Evolutionary conservation across 78 protist species (phyloP).

Genomic region (Ministeria vibrans): DNA sequence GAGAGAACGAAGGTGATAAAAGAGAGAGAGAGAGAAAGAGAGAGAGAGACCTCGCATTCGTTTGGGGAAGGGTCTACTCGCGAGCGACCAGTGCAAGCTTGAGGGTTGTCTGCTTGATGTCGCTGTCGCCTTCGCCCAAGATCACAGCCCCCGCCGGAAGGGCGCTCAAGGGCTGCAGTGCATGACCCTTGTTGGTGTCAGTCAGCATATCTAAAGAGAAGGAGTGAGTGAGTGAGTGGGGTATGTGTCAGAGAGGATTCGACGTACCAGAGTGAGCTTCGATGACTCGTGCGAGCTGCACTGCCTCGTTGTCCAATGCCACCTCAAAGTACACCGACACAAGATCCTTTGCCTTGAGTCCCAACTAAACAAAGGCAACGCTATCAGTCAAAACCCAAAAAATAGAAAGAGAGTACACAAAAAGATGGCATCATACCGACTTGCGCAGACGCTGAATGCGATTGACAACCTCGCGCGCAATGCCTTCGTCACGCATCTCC

Average conservation of each 20-base stretch:
- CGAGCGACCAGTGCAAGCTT: too few relatives aligned
- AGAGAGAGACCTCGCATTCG: too few relatives aligned
- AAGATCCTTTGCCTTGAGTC: not conserved
- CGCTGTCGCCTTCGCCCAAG: not conserved
- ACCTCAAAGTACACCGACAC: not conserved
- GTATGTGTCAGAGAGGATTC: too few relatives aligned
- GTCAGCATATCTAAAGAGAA: not conserved
- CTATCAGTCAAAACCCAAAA: not conserved
- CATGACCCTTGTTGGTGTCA: not conserved
- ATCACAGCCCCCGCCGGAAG: not conserved
- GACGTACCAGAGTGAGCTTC: not conserved
- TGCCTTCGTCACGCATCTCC: constrained; percentile 31
- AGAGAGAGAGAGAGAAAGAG: too few relatives aligned
- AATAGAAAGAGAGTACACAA: not conserved
- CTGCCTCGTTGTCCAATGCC: not conserved
- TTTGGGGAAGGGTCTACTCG: too few relatives aligned
- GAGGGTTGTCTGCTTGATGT: not conserved
- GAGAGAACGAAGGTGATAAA: too few relatives aligned
- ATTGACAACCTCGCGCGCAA: constrained; percentile 70
- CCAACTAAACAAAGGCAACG: not conserved
- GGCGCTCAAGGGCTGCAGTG: not conserved
- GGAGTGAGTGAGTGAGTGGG: too few relatives aligned
- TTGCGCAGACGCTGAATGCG: constrained; percentile 89
- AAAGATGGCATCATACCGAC: constrained; percentile 22
- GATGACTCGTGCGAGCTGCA: not conserved